A percentile compares a stretch with the other conserved stretches of the same genome.
Evolutionary conservation across 2,329 filamentous ascomycete species (phyloP).

Genomic region (Fusarium burgessii): DNA sequence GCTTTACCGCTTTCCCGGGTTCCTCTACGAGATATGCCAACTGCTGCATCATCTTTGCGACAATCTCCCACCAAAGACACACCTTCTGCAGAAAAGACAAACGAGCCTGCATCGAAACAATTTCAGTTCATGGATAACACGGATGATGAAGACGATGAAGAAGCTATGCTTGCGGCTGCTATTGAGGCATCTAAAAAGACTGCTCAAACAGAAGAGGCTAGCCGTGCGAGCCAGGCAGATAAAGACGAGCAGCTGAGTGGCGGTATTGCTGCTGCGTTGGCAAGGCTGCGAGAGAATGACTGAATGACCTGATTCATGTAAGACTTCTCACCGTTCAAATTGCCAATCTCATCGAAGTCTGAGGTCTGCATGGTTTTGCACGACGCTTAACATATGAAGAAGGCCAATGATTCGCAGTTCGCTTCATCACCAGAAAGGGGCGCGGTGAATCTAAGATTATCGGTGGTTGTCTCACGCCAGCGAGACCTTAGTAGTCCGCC

Average conservation of each 20-base stretch:
- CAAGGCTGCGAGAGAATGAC: slow-evolving; percentile 63
- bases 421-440: background rate
- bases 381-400: background rate
- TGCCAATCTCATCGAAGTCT: no score
- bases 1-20: slow-evolving; percentile 56
- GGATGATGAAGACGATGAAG: slow-evolving; percentile 62
- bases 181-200: slow-evolving; percentile 61
- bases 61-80: slow-evolving; percentile 37
- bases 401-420: background rate
- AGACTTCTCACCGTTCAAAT: background rate
- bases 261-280: slow-evolving; percentile 71
- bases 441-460: no score
- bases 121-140: slow-evolving; percentile 56
- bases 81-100: slow-evolving; percentile 15
- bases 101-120: slow-evolving; percentile 43
- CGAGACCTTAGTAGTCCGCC: no score
- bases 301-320: slow-evolving; percentile 15
- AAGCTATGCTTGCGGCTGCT: slow-evolving; percentile 62
- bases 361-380: background rate
- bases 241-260: slow-evolving; percentile 61
- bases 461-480: background rate
- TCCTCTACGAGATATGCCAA: slow-evolving; percentile 56
- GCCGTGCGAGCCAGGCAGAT: slow-evolving; percentile 26
- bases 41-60: slow-evolving; percentile 35
- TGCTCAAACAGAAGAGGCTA: slow-evolving; percentile 46